A percentile compares a stretch with the other conserved stretches of the same genome.
These are phyloP conservation scores for Colletotrichum siamense DNA, from an alignment of 2,329 filamentous ascomycete species.

Conservation along the genomic window DNA sequence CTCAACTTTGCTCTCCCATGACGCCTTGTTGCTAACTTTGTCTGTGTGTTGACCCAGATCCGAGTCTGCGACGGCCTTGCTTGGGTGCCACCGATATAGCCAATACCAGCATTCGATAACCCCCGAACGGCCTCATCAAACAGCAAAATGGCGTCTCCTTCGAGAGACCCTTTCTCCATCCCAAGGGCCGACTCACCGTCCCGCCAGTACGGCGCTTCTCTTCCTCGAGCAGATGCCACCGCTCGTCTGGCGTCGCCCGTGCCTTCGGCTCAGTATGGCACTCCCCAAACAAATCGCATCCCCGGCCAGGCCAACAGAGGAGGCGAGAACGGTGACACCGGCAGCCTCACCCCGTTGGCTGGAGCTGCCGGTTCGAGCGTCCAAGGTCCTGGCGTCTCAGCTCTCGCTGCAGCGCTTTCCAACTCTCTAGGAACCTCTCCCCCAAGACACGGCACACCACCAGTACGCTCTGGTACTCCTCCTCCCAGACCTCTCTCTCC, in stretches of 20 bases:
- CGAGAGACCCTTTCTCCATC: conserved; percentile 40
- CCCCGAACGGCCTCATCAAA: background rate
- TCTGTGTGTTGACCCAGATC: conserved; percentile 17
- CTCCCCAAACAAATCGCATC: conserved; percentile 49
- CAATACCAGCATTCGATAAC: background rate
- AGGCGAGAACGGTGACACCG: conserved; percentile 46
- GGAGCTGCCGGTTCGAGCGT: conserved; percentile 65
- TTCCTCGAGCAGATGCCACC: conserved; percentile 62
- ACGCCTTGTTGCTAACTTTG: conserved; percentile 16
- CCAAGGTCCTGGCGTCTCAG: conserved; percentile 83
- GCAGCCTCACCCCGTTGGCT: conserved; percentile 66
- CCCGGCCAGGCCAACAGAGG: conserved; percentile 37
- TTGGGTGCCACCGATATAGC: conserved; percentile 6
- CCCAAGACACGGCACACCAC: conserved; percentile 72
- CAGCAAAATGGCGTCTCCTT: conserved; percentile 41
- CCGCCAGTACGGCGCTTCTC: conserved; percentile 44
- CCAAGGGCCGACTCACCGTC: conserved; percentile 38
- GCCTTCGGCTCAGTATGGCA: conserved; percentile 42
- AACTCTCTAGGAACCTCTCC: conserved; percentile 75
- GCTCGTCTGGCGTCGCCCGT: conserved; percentile 67
- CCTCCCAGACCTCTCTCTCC: conserved; percentile 41
- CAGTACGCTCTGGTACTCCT: conserved; percentile 65
- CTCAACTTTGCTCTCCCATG: background rate
- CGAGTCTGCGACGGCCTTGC: conserved; percentile 14
- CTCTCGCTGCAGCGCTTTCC: conserved; percentile 85